Evolutionary conservation across 2,329 filamentous ascomycete species (phyloP), one percentile per base, ranked within the genome.

Genomic region (Ilyonectria mors-panacis): DNA sequence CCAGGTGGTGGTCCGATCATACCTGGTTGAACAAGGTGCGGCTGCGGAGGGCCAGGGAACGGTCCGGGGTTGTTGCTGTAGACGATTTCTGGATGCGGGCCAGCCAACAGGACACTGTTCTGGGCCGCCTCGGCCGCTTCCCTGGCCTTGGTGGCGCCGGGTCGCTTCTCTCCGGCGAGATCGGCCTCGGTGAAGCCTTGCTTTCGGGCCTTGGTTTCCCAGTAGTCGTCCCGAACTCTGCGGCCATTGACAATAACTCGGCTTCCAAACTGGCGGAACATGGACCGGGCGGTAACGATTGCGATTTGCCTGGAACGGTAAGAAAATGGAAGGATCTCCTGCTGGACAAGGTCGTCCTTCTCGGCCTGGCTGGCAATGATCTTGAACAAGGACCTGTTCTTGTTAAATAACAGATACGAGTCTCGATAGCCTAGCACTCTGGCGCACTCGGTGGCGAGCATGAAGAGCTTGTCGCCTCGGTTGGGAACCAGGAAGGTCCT

Each of bases 121-220:
- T 87, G 86, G 26, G 74, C 72, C 83, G 93, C 92, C 59, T 92
- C 91, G 13, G 92, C 92, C 48, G 93, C 92, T 83, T 97, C 94
- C 77, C 95, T 88, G 68, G 93, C 93, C 83, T 97, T 97, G 65
- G 94, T 91, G 44, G 93, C 95, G 60, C 96, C 96, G 6, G 96
- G 96, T 70, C 96, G 88, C 85, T 99, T 98, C 83, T 99, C 96
- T 45, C 96, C 96, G 4, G 96, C 96, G 57, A 95, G 87, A 80
- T 99, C 96, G 70, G 97, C 94, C 80, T 99, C 96, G 1, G 96
- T 99, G 78, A 99, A 99, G 12, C 96, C 96, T 81, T 99, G 96
- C 82, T 98, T 99, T 54, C 93, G 89, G 8, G 96, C 96, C 82
- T 98, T 98, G 77, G 92, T 93, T 81, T 98, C 96, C 96, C 96